Base-by-base conservation (phyloP, 2,329 filamentous ascomycete genomes). In the Penicillium janthinellum region DNA sequence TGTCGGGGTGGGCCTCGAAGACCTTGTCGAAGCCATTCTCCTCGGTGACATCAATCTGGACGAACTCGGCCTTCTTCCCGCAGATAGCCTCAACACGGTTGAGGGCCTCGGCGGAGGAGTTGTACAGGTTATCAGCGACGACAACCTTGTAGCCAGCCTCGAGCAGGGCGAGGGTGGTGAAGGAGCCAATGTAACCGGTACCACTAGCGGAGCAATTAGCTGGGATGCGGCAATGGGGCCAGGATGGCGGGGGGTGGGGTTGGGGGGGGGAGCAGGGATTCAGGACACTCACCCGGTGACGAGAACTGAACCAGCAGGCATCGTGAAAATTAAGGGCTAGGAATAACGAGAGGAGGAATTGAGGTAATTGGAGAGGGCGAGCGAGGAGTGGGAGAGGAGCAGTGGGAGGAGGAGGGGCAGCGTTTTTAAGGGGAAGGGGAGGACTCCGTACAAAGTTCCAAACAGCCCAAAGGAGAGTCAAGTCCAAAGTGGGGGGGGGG, bases 171-270 rank as follows among this genome's bases (percentile, higher is more conserved):
- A 99, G 88, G 58, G 91, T 84, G 63, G 95, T 99, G 84, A 98
- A 98, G 53, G 94, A 98, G 77, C 95, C 95, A 79, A 99, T 99
- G 84, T 99, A 99, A 82, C 95, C 95, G 67, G 93, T 96, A 74
- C 95, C 95, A 85, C 95, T 70, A 61, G 69, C 61, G 49, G 66
- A 64, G 56, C 64, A 67, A 69, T 70, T 66, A 66, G 71, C 60
- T 70, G 58, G 37, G 54, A 64, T 17, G 37, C 25, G 54, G 54
- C 49, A n/a, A 37, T 41, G 15, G 59, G 60, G 60, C 62, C 56
- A 52, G 45, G 52, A 60, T 61, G 47, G 56, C 52, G 38, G 44
- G 51, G 51, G 34, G 20, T 25, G 20, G 37, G 25, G 25, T 15
- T 7, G 50, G 35, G 0, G 17, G 25, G 39, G 20, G 25, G 39